Base-by-base conservation (phyloP, 116 monocot species). In the Trichopus zeylanicus region DNA sequence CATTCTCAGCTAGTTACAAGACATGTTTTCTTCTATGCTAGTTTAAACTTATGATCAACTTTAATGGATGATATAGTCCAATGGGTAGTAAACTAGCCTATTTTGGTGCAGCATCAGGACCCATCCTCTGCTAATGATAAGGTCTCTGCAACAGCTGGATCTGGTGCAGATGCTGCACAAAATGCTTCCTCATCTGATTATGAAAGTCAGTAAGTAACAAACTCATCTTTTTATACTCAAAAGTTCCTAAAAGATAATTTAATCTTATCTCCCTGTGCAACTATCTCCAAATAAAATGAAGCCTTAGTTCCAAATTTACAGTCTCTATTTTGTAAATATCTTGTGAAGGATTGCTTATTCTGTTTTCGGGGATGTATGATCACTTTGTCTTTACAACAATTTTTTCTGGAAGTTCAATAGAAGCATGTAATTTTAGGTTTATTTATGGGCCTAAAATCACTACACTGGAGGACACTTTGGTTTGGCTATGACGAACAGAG, bases 181-280 rank as follows among this genome's bases (percentile, higher is more conserved):
- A 68, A 66, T 67, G 63, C 66, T 57, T 95, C 87, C 51, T 81
- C 84, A 48, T 89, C 78, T 31, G 95, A 95, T 69, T 67, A 55
- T 29, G 95, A 95, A 54, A 90, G 81, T 47, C 78, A 62, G 95
- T 87, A 89, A 82, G 88, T 82, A 32, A 66, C 57, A 49, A 2
- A 49, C 24, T 49, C 6, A 22, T 24, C 23, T 51, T 21, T 51
- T n/a, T 4, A 21, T 6, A 51, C 23, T n/a, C 42, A 42, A n/a
- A 16, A n/a, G n/a, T n/a, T n/a, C n/a, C 16, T n/a, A 42, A 42
- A 42, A 42, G n/a, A n/a, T n/a, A 42, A 42, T 13, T 42, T 3
- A 3, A 49, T 49, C 22, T 8, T 22, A n/a, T 49, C 9, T n/a
- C n/a, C n/a, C n/a, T n/a, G n/a, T n/a, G n/a, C n/a, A n/a, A n/a